Conservation (phyloP, 192 early-diverging fungal genomes). For the Coemansia sp. region DNA sequence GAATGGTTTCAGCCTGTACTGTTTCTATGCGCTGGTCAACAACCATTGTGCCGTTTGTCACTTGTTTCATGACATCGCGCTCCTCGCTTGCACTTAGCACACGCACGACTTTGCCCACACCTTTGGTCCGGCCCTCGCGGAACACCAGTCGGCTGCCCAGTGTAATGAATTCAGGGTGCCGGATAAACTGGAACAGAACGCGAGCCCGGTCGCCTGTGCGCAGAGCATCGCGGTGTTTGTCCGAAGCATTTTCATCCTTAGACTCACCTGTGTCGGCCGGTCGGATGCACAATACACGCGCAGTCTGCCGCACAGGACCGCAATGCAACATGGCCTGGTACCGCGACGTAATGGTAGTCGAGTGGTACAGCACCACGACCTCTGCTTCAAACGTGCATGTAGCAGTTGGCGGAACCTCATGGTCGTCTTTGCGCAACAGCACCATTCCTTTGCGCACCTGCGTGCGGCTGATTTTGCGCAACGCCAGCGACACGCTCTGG, state of each 20-base stretch:
- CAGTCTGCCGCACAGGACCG: conserved; percentile 83
- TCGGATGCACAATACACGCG: conserved; percentile 65
- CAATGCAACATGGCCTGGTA: conserved; percentile 98
- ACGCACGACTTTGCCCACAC: conserved; percentile 78
- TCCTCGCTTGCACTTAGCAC: conserved; percentile 35
- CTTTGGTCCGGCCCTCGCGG: conserved; percentile 84
- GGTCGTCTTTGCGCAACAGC: conserved; percentile 24
- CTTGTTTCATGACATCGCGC: neutral
- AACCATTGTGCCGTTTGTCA: neutral
- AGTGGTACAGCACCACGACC: conserved; percentile 86
- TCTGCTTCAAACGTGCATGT: conserved; percentile 84
- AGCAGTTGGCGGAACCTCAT: conserved; percentile 13
- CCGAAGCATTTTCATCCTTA: conserved; percentile 37
- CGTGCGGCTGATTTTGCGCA: conserved; percentile 80
- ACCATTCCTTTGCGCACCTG: conserved; percentile 74
- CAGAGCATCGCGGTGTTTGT: conserved; percentile 53
- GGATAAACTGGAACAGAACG: conserved; percentile 80
- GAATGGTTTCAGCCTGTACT: neutral
- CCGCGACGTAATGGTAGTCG: conserved; percentile 82
- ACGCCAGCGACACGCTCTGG: conserved; percentile 79
- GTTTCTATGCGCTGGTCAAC: neutral
- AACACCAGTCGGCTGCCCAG: conserved; percentile 66
- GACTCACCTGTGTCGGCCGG: conserved; percentile 4
- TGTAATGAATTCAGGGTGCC: conserved; percentile 70
- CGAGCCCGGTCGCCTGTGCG: conserved; percentile 83